Evolutionary conservation across 306 rosid genomes (phyloP), one percentile per base, ranked within the genome.

Genomic region (Phaseolus lunatus): DNA sequence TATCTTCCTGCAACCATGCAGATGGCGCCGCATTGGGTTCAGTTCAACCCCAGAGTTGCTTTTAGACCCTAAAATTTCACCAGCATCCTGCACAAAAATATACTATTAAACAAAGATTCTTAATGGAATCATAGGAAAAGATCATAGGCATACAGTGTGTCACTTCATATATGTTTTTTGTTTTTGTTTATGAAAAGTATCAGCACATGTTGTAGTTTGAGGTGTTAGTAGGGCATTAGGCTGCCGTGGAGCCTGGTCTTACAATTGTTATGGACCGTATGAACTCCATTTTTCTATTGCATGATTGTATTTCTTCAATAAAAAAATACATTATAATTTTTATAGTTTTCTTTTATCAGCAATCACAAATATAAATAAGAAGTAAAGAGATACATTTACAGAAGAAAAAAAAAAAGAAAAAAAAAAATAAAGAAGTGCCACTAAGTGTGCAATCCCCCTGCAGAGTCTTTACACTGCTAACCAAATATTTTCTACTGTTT

Each of bases 1-100:
- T 23, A 66, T 80, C 94, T 31, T 82, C 87, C 0, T 90, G 92
- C 62, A 61, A 2, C 52, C 48, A 88, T 65, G 89, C 81, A 0
- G 77, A 3, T 14, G 88, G 91, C 23, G 56, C 72, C 2, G 4
- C 78, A 0, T 11, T 39, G 49, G 94, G 91, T 43, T 35, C 52
- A 12, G 88, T 87, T 73, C 87, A 75, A 61, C 91, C 88, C 4
- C 15, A 86, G 10, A 77, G 85, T 71, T 90, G 94, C 66, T 70
- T 89, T 1, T 82, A 66, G 70, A 59, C 1, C n/a, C 57, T 27
- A 66, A 8, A n/a, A 29, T 26, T 16, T 8, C 14, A 19, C 0
- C 7, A 23, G 19, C 29, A 5, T 72, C 2, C 14, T 6, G 10
- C 13, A 67, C 58, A 14, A 27, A 31, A 3, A 18, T 12, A n/a